Percentiles rank a stretch among this genome's conserved stretches.
These are phyloP conservation scores for Gremmenia infestans DNA, from an alignment of 2,329 filamentous ascomycete species.

Conservation along the genomic window DNA sequence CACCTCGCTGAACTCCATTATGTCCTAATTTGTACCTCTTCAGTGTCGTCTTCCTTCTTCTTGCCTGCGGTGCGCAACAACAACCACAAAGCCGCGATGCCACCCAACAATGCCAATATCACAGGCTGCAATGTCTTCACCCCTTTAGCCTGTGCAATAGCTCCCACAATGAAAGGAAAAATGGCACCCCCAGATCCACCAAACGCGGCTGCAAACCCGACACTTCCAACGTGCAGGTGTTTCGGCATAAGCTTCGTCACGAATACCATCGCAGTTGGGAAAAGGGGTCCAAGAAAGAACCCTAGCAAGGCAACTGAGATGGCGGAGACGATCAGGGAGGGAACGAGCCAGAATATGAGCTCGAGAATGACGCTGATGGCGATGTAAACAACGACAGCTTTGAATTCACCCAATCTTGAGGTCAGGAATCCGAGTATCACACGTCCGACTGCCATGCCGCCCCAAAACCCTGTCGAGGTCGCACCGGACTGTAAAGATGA, in stretches of 20 bases:
- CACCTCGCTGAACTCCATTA: too few relatives aligned
- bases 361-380: conserved; percentile 57
- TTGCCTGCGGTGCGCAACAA: conserved; percentile 5
- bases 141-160: conserved; percentile 55
- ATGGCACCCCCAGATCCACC: conserved; percentile 68
- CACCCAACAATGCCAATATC: conserved; percentile 43
- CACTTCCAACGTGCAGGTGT: conserved; percentile 70
- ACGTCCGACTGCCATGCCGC: conserved; percentile 71
- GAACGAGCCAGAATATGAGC: conserved; percentile 77
- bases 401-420: conserved; percentile 65
- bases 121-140: conserved; percentile 54
- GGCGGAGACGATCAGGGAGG: conserved; percentile 67
- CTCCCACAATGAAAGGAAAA: conserved; percentile 62
- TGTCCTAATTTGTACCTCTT: too few relatives aligned
- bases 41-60: not conserved
- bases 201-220: conserved; percentile 76
- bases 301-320: conserved; percentile 68
- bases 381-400: conserved; percentile 60
- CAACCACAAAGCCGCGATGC: conserved; percentile 16
- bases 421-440: conserved; percentile 73
- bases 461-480: conserved; percentile 77
- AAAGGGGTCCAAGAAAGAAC: conserved; percentile 76
- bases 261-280: conserved; percentile 68
- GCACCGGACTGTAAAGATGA: conserved; percentile 68
- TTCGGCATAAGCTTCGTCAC: conserved; percentile 69